A percentile compares a stretch with the other conserved stretches of the same genome.
Evolutionary conservation across 2,329 filamentous ascomycete species (phyloP).

Genomic region (Alternaria gansuensis): DNA sequence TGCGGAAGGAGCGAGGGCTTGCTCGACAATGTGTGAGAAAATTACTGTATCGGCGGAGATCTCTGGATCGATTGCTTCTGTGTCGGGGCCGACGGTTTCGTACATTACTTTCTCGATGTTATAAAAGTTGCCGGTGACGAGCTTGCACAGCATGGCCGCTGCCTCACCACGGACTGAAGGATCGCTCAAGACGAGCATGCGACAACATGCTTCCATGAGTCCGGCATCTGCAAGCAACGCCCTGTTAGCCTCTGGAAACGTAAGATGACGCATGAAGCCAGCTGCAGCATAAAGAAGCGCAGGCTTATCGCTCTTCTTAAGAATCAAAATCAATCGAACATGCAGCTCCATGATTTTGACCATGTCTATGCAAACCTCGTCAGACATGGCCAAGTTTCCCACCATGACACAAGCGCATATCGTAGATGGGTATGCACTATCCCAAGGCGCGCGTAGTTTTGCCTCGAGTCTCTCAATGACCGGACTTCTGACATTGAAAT

Average conservation of each 20-base stretch:
- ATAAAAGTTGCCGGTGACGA: constrained; percentile 43
- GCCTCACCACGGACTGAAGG: constrained; percentile 49
- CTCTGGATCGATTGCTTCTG: constrained; percentile 26
- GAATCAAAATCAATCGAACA: constrained; percentile 39
- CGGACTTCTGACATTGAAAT: constrained; percentile 38
- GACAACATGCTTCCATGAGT: constrained; percentile 43
- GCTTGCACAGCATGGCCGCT: constrained; percentile 47
- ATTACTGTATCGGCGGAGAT: constrained; percentile 34
- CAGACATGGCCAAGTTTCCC: constrained; percentile 52
- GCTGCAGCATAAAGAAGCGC: constrained; percentile 50
- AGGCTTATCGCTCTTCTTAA: constrained; percentile 38
- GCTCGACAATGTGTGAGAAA: constrained; percentile 42
- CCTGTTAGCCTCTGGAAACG: constrained; percentile 48
- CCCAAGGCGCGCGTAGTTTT: constrained; percentile 32
- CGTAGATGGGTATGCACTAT: constrained; percentile 35
- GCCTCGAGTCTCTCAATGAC: constrained; percentile 41
- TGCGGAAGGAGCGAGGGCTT: constrained; percentile 42
- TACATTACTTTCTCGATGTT: constrained; percentile 46
- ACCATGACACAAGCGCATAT: constrained; percentile 51
- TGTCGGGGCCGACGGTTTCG: constrained; percentile 29
- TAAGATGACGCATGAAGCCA: constrained; percentile 51
- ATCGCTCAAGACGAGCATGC: constrained; percentile 40
- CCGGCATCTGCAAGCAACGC: constrained; percentile 42
- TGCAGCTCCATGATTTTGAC: constrained; percentile 47
- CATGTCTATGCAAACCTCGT: constrained; percentile 47